Percentiles rank a stretch among this genome's conserved stretches.
Conservation (phyloP, 768 basidiomycete species). For the Tylopilus cervinicoccineus region DNA sequence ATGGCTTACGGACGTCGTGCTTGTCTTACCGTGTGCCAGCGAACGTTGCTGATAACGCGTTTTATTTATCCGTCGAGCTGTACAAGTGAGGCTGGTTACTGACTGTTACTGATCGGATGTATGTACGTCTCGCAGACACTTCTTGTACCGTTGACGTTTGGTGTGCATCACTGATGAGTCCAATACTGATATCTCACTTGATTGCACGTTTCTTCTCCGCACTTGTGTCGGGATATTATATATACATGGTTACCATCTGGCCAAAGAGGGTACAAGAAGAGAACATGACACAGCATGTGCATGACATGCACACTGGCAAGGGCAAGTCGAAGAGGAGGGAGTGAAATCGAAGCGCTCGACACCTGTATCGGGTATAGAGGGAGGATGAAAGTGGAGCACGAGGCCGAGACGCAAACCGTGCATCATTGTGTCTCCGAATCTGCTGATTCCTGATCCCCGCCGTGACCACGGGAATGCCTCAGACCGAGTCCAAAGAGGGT, state of each 20-base stretch:
- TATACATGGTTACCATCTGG: too few relatives aligned
- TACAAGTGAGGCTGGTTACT: slow-evolving; percentile 2
- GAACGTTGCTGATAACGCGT: not conserved
- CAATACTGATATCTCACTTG: not conserved
- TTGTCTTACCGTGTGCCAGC: not conserved
- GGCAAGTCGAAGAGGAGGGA: not conserved
- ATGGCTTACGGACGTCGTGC: not conserved
- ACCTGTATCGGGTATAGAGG: not conserved
- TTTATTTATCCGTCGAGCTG: slow-evolving; percentile 4
- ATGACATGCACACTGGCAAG: slow-evolving; percentile 1
- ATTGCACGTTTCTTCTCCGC: not conserved
- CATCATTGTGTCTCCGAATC: slow-evolving; percentile 4
- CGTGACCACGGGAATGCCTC: slow-evolving; percentile 2
- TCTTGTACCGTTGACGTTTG: not conserved
- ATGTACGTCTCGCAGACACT: not conserved
- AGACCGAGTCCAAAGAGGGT: slow-evolving; percentile 22
- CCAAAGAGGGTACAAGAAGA: slow-evolving; percentile 3
- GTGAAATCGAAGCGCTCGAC: not conserved
- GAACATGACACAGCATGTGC: slow-evolving; percentile 13
- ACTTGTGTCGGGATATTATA: too few relatives aligned
- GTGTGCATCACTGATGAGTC: not conserved
- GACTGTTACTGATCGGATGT: not conserved
- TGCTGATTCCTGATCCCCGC: not conserved
- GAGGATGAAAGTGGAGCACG: not conserved
- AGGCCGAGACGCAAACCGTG: not conserved